phyloP scores from a whole-genome alignment of 2,329 filamentous ascomycete species.

The Fusarium sp. region DNA sequence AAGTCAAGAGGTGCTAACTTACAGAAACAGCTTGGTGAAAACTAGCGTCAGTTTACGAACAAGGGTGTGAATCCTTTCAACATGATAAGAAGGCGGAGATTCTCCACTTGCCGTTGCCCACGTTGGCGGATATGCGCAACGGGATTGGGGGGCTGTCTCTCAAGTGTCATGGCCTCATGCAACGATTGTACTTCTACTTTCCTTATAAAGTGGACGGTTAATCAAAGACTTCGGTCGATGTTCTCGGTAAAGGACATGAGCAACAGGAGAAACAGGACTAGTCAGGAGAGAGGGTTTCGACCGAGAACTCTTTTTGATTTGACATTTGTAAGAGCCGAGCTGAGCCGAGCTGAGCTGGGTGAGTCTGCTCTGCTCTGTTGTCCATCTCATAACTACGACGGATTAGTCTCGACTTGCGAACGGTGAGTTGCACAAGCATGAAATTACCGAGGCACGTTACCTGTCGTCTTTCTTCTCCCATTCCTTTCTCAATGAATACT shows the following conservation, averaged over 20 bases:
- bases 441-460: neutral
- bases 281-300: slow-evolving; percentile 14
- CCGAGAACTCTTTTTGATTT: slow-evolving; percentile 29
- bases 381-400: neutral
- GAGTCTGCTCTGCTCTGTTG: neutral
- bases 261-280: slow-evolving; percentile 14
- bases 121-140: slow-evolving; percentile 34
- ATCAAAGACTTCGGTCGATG: slow-evolving; percentile 34
- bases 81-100: slow-evolving; percentile 20
- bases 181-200: slow-evolving; percentile 2
- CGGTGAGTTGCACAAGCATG: neutral
- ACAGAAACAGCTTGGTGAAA: neutral
- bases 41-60: slow-evolving; percentile 14
- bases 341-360: neutral
- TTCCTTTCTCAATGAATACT: neutral
- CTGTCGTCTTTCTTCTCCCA: neutral
- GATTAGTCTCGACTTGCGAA: slow-evolving; percentile 8
- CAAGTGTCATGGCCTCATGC: slow-evolving; percentile 12
- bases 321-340: neutral
- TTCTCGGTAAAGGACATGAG: slow-evolving; percentile 28
- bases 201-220: slow-evolving; percentile 12
- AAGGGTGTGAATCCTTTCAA: slow-evolving; percentile 10
- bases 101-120: slow-evolving; percentile 35
- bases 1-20: slow-evolving; percentile 2
- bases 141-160: slow-evolving; percentile 31